Evolutionary conservation across 2,329 filamentous ascomycete species (phyloP), one percentile per base, ranked within the genome.

Genomic region (Ophiostoma populinum): DNA sequence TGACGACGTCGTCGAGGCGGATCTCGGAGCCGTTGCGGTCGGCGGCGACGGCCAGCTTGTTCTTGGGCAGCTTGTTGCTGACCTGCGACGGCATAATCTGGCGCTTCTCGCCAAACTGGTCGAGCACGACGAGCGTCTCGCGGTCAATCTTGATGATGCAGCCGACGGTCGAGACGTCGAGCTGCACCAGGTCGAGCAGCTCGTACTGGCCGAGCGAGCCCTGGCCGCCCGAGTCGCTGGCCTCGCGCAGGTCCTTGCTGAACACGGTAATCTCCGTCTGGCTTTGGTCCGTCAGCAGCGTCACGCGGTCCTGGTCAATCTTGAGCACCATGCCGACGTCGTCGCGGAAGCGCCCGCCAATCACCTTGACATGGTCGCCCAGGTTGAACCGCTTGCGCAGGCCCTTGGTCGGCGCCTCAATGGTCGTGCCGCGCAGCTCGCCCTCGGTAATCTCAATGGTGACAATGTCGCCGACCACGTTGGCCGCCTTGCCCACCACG

Each of bases 351-450:
- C 83, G 80, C 59, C 86, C 87, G 37, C 90, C 87, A 51, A 94
- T 92, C 46, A 98, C 90, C 61, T 95, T 95, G 61, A 98, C 90
- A 51, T 98, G 90, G 49, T 98, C 90, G 63, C 90, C 90, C 42
- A 86, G 70, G 44, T 70, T 75, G 67, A 98, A 98, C 20, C 82
- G 72, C 58, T 98, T 98, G 39, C 90, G 80, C 18, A 98, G 65
- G 29, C 82, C 81, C 56, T 90, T 92, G 42, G 85, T 79, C 1
- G 90, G 90, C 9, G 92, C 86, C 52, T 95, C 87, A 30, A 98
- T 90, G 5, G 69, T 75, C 52, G 92, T 80, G 8, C 86, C 87
- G 34, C 62, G 64, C 19, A 95, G 63, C 26, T 80, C 77, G 31
- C 90, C 90, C 49, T 92, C 79, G 2, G 73, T 78, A 12, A 95